Conservation (phyloP, 163 green algal species). For the Coccomyxa subellipsoidea region DNA sequence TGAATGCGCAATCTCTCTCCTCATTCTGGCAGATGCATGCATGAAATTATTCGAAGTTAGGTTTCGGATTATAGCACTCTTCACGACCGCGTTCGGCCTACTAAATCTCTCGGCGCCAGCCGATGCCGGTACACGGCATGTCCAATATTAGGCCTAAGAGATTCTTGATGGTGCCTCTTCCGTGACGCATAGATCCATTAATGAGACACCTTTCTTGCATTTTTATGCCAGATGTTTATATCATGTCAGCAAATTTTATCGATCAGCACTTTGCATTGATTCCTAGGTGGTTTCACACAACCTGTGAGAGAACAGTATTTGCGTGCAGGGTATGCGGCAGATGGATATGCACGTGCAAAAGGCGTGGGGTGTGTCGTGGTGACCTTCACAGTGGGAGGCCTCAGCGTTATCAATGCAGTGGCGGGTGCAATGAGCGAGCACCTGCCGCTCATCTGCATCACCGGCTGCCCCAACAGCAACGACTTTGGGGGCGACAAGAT, state of each 20-base stretch:
- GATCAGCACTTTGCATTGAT: too few relatives aligned
- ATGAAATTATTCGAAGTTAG: not conserved
- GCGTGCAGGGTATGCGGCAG: constrained; percentile 38
- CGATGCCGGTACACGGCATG: too few relatives aligned
- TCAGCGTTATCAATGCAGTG: constrained; percentile 62
- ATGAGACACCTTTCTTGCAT: too few relatives aligned
- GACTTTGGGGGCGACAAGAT: constrained; percentile 69
- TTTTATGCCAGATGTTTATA: too few relatives aligned
- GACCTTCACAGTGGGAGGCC: constrained; percentile 74
- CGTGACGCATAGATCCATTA: too few relatives aligned
- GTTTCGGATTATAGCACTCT: not conserved
- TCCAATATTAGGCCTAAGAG: too few relatives aligned
- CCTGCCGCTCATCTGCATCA: constrained; percentile 67
- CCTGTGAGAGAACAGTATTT: too few relatives aligned
- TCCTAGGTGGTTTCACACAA: too few relatives aligned
- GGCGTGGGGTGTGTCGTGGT: constrained; percentile 61
- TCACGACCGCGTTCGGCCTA: not conserved
- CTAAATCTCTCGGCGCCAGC: too few relatives aligned
- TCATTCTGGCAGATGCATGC: not conserved
- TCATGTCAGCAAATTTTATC: too few relatives aligned
- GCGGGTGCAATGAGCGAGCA: constrained; percentile 65
- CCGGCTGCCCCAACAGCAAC: constrained; percentile 64
- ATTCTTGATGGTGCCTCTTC: too few relatives aligned
- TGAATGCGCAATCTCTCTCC: not conserved
- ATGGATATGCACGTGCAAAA: constrained; percentile 52